Base-by-base conservation (phyloP, 2,329 filamentous ascomycete species). In the Botrytis squamosa region DNA sequence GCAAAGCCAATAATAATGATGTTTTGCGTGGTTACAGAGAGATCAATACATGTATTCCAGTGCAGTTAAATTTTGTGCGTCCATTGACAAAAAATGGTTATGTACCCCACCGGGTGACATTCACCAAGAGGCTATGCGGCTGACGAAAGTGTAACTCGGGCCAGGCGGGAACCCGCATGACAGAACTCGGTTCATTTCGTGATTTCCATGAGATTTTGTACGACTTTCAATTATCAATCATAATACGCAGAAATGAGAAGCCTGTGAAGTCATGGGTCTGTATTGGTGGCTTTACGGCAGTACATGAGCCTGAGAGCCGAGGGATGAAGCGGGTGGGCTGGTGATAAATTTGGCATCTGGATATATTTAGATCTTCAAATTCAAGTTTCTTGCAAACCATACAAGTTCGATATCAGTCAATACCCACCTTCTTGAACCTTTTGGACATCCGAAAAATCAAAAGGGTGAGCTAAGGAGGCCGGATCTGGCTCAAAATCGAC, bases 351-450 rank as follows among this genome's bases (percentile, higher is more conserved):
- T n/a, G 12, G 25, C 10, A n/a, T 52, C 25, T n/a, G 22, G 25
- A n/a, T 52, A n/a, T n/a, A 52, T 52, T 14, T n/a, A 52, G 49
- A 52, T 52, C 25, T n/a, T 6, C 49, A 52, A 12, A 52, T 52
- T n/a, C 12, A 14, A n/a, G 14, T 52, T 12, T n/a, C 5, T 6
- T 52, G 16, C 25, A 52, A 52, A 9, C 12, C 49, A n/a, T 52
- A n/a, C 0, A 12, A 52, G 6, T 1, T 52, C 1, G 5, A 6
- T 2, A n/a, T 52, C 25, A 52, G 4, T n/a, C 25, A 4, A n/a
- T 14, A n/a, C 16, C 25, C 25, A n/a, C 25, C 25, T 52, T 52
- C 25, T 52, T 10, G 49, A 52, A 0, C 49, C 7, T 14, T 14
- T 6, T n/a, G 46, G 25, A 12, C 10, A 52, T 25, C 22, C 46